Evolutionary conservation across 164 flowering plant genomes (phyloP), one percentile per base, ranked within the genome.

Genomic region (Nelumbo lutea): DNA sequence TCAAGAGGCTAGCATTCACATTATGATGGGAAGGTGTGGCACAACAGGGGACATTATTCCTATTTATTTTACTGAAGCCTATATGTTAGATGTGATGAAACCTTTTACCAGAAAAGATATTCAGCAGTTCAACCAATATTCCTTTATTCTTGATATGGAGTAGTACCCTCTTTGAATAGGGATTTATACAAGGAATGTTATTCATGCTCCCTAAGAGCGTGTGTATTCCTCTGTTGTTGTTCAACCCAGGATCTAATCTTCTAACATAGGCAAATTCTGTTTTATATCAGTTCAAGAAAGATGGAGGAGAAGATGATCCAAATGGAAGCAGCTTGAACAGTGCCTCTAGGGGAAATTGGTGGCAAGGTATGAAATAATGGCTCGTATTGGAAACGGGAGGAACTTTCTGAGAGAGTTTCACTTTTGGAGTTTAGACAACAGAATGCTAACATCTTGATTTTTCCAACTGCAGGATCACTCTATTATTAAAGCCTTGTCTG

Each of bases 261-360:
- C 39, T 71, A 39, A 47, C 42, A n/a, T 40, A 45, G 59, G 48
- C 27, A 9, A 55, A 43, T 44, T 11, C 72, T 14, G 68, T 73
- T 42, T 11, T 74, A 68, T 48, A 11, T 70, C 77, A 88, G 98
- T 81, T 77, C 73, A 84, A 84, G 76, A 85, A 87, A 69, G 84
- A 85, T 64, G 80, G 73, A 11, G 15, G 57, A 70, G 88, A 85
- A 62, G 92, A 80, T 79, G 88, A 83, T 62, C 69, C 79, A 9
- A 79, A 75, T 75, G 83, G 82, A 57, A 72, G 71, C 71, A 82
- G 78, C 63, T 77, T 84, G 4, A 66, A 74, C 48, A 65, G 79
- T 76, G 97, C 91, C 47, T 82, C 86, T 1, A 85, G 98, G 78
- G 98, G 98, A 70, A 90, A 92, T 63, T 92, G 96, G 96, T 90